phyloP scores from a whole-genome alignment of 2,329 filamentous ascomycete species.

The Penicillium paneum region DNA sequence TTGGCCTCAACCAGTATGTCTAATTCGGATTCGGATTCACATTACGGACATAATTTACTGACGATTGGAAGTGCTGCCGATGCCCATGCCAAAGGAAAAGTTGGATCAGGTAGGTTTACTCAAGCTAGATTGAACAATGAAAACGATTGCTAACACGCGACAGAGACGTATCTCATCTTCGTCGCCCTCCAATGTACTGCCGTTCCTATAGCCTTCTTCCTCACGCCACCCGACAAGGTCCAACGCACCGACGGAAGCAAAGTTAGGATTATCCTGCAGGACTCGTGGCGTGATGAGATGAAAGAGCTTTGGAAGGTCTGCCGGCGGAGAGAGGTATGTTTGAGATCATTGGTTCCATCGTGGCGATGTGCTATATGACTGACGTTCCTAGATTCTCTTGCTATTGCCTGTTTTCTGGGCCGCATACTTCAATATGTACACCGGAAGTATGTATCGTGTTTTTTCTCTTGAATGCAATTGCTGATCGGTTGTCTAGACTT shows the following conservation, averaged over 20 bases:
- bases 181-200: constrained; percentile 40
- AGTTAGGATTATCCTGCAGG: constrained; percentile 38
- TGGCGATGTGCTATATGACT: constrained; percentile 1
- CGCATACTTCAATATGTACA: constrained; percentile 47
- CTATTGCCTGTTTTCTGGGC: constrained; percentile 47
- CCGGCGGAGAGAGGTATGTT: constrained; percentile 19
- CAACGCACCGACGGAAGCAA: constrained; percentile 42
- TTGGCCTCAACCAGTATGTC: constrained; percentile 44
- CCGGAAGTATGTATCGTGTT: constrained; percentile 26
- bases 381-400: constrained; percentile 35
- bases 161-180: constrained; percentile 45
- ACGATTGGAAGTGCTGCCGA: constrained; percentile 7
- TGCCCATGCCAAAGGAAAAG: constrained; percentile 24
- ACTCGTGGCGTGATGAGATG: constrained; percentile 43
- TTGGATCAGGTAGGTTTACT: constrained; percentile 20
- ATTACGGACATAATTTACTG: not conserved
- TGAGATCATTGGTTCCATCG: not conserved
- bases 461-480: not conserved
- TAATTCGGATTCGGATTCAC: not conserved
- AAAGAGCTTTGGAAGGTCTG: constrained; percentile 35
- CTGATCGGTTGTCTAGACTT: constrained; percentile 40
- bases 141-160: not conserved
- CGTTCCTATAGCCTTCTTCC: constrained; percentile 39
- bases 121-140: not conserved
- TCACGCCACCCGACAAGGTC: constrained; percentile 43